Base-by-base conservation (phyloP, 345 rosid species). In the Cardamine occulta region DNA sequence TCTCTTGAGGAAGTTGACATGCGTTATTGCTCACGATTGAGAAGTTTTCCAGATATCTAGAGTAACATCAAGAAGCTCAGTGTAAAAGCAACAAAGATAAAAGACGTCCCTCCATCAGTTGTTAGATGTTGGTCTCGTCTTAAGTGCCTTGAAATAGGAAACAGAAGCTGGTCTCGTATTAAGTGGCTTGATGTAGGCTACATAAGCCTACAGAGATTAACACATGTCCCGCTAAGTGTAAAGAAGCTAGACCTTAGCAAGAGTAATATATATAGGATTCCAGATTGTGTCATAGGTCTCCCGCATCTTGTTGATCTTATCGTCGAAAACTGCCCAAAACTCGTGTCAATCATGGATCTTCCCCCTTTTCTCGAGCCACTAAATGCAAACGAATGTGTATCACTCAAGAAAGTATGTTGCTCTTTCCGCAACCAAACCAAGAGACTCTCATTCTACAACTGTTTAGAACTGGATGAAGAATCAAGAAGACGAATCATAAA, bases 41-140 rank as follows among this genome's bases (percentile, higher is more conserved):
- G n/a, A n/a, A n/a, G 14, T 23, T 68, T 66, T 52, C 74, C 74
- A 8, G 68, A 59, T 32, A 52, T 78, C 5, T 58, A 59, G 1
- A 18, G 52, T 0, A 61, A 68, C 29, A 48, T 80, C 56, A 1
- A 19, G 11, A 1, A 15, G 2, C 49, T 75, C 32, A 0, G 1
- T n/a, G 7, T 70, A 4, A 19, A 1, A 44, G 35, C 12, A 4
- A 53, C 68, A 1, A 11, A 53, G 4, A 72, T 80, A 6, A 7
- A 35, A 29, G n/a, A 35, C 2, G 65, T 72, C 3, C 29, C 78
- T 11, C 42, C 54, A 4, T 68, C 64, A 14, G 2, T 65, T 10
- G 15, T 5, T 5, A 4, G 3, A 32, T 0, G 8, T 5, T 59
- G 1, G 44, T 10, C 44, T 59, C 9, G n/a, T 18, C 44, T 34